Evolutionary conservation across 1,284 basidiomycete genomes (phyloP), one percentile per base, ranked within the genome.

Genomic region (Termitomyces sp.): DNA sequence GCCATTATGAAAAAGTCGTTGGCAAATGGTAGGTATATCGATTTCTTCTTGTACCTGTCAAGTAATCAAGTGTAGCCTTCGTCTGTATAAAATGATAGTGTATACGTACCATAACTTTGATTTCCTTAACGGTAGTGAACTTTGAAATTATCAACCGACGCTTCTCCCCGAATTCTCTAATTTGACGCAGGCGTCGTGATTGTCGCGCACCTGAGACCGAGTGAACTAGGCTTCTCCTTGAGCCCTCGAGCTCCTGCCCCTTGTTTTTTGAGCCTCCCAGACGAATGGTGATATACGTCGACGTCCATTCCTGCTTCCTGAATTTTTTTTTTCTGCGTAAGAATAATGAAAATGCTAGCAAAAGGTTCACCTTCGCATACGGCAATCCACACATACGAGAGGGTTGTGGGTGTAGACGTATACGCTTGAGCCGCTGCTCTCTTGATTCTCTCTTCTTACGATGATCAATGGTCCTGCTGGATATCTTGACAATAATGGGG

Each of bases 11-110:
- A 82, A 88, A 31, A 92, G 67, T 38, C 82, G 77, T 63, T 92
- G 90, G 58, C 79, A 86, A 53, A 90, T 86, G 4, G 84, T 84
- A 13, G 88, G 83, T 53, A 91, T 82, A 43, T 76, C 74, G 43
- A 84, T 70, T 31, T 77, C 72, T 21, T 82, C 76, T 50, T 85
- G 79, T 49, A 90, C 66, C 88, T 82, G 53, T 53, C 34, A 52
- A 56, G 17, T 34, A 40, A 56, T 53, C 53, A 17, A 44, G 10
- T 49, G 34, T 41, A 53, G 21, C 30, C 36, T 19, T 30, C 31
- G 24, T 48, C 33, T 24, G 41, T 34, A 33, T 34, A 8, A 9
- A 46, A 41, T 34, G 30, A 34, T 17, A 24, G 2, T 26, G 24
- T 31, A 19, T 7, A 65, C 80, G 53, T 54, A 90, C 89, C 75